A percentile compares a stretch with the other conserved stretches of the same genome.
Evolutionary conservation across 192 early-diverging fungal genomes (phyloP).

Genomic region (Funneliformis mosseae): DNA sequence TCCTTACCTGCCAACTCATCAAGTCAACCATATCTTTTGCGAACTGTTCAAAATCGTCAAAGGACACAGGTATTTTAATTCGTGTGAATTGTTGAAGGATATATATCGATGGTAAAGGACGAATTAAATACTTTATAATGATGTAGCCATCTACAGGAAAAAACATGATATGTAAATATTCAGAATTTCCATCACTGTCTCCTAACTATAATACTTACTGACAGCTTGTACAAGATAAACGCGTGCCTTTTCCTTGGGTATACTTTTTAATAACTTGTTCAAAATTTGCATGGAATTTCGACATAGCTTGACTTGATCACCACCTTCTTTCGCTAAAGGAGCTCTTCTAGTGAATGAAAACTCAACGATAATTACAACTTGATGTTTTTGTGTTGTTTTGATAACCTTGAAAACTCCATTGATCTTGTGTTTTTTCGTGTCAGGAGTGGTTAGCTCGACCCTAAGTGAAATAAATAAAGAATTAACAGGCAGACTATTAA

Average conservation of each 20-base stretch:
- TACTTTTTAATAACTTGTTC: slow-evolving; percentile 28
- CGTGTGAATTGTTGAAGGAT: neutral
- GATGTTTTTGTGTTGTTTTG: slow-evolving; percentile 14
- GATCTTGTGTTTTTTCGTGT: slow-evolving; percentile 26
- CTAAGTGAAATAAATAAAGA: slow-evolving; percentile 28
- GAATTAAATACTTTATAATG: neutral
- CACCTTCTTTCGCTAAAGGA: neutral
- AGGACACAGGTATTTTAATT: neutral
- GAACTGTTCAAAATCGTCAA: slow-evolving; percentile 5
- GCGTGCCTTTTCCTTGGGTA: slow-evolving; percentile 14
- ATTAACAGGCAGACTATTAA: slow-evolving; percentile 2
- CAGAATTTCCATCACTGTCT: no score
- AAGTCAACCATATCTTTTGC: neutral
- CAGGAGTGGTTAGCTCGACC: slow-evolving; percentile 19
- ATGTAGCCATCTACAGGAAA: neutral
- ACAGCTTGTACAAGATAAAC: slow-evolving; percentile 26
- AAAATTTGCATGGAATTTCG: slow-evolving; percentile 32
- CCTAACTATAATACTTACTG: slow-evolving; percentile 7
- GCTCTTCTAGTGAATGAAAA: slow-evolving; percentile 3
- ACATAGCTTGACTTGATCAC: slow-evolving; percentile 12
- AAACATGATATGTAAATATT: neutral
- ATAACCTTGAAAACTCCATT: slow-evolving; percentile 14
- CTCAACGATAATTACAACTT: slow-evolving; percentile 19
- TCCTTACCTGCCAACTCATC: slow-evolving; percentile 13
- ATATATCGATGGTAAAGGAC: neutral